Evolutionary conservation across 2,329 filamentous ascomycete species (phyloP).

Genomic region (Curvularia eragrostidis): DNA sequence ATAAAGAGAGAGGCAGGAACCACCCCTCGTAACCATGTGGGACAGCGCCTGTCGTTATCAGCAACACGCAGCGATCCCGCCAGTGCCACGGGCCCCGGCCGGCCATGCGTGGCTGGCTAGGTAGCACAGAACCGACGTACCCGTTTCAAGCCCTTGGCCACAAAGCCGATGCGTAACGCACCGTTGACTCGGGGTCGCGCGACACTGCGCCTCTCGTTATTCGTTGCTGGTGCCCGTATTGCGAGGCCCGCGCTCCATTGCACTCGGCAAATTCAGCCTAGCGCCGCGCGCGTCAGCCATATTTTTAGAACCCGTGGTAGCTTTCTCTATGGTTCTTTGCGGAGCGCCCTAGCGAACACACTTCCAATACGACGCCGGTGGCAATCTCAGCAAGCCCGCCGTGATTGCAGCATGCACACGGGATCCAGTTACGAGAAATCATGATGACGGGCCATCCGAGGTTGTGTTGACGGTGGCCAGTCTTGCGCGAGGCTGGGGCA

Average conservation of each 20-base stretch:
- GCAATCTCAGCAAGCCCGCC: slow-evolving; percentile 17
- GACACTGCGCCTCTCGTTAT: slow-evolving; percentile 32
- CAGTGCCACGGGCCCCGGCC: slow-evolving; percentile 22
- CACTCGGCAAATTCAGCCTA: slow-evolving; percentile 14
- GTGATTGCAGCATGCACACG: slow-evolving; percentile 18
- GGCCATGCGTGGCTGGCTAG: slow-evolving; percentile 29
- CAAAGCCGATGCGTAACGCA: slow-evolving; percentile 23
- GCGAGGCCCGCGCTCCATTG: slow-evolving; percentile 22
- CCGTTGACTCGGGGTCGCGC: slow-evolving; percentile 32
- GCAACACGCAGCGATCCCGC: slow-evolving; percentile 27
- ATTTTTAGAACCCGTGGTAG: slow-evolving; percentile 23
- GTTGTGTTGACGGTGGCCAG: slow-evolving; percentile 5
- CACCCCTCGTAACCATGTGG: slow-evolving; percentile 30
- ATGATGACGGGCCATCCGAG: slow-evolving; percentile 20
- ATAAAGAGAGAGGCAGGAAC: slow-evolving; percentile 26
- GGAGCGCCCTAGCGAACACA: slow-evolving; percentile 20
- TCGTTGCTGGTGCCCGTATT: slow-evolving; percentile 27
- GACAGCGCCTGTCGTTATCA: slow-evolving; percentile 33
- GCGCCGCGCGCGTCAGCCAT: slow-evolving; percentile 18
- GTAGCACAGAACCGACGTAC: slow-evolving; percentile 27
- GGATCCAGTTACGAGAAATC: slow-evolving; percentile 2
- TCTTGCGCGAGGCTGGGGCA: slow-evolving; percentile 13
- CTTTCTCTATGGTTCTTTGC: slow-evolving; percentile 4
- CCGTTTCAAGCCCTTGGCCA: slow-evolving; percentile 33
- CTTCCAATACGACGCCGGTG: slow-evolving; percentile 20